Conservation (phyloP, 2,329 filamentous ascomycete genomes). For the Trichoderma koningii region DNA sequence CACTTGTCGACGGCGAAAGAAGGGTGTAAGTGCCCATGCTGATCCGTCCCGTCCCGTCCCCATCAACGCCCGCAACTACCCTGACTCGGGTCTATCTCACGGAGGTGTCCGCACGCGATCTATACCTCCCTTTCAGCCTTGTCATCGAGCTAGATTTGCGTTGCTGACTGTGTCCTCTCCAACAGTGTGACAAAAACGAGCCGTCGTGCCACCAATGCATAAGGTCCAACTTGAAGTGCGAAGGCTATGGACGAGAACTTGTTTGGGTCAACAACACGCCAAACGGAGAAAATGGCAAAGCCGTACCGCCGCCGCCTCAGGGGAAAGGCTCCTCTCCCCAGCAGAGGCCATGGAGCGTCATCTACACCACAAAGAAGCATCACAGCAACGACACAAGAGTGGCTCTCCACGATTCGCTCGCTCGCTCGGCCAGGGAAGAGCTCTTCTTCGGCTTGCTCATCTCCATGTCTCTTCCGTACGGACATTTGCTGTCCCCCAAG, state of each 20-base stretch:
- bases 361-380: constrained; percentile 15
- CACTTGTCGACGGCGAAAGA: constrained; percentile 27
- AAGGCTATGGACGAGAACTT: constrained; percentile 25
- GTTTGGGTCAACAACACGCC: constrained; percentile 28
- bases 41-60: neutral
- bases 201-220: constrained; percentile 25
- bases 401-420: constrained; percentile 25
- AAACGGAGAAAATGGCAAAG: constrained; percentile 17
- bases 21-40: constrained; percentile 24
- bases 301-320: neutral
- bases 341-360: constrained; percentile 20
- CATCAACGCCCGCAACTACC: neutral
- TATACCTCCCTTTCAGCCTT: neutral
- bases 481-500: constrained; percentile 22
- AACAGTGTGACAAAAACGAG: constrained; percentile 24
- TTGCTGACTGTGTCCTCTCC: neutral
- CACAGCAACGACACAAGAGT: neutral
- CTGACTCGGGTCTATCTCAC: neutral
- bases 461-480: constrained; percentile 26
- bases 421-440: constrained; percentile 30
- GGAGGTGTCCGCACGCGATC: neutral
- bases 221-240: constrained; percentile 21
- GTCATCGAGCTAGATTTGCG: neutral
- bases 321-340: neutral
- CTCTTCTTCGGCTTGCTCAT: constrained; percentile 30